A percentile compares a stretch with the other conserved stretches of the same genome.
Conservation (phyloP, 2,329 filamentous ascomycete genomes). For the Zymoseptoria tritici region DNA sequence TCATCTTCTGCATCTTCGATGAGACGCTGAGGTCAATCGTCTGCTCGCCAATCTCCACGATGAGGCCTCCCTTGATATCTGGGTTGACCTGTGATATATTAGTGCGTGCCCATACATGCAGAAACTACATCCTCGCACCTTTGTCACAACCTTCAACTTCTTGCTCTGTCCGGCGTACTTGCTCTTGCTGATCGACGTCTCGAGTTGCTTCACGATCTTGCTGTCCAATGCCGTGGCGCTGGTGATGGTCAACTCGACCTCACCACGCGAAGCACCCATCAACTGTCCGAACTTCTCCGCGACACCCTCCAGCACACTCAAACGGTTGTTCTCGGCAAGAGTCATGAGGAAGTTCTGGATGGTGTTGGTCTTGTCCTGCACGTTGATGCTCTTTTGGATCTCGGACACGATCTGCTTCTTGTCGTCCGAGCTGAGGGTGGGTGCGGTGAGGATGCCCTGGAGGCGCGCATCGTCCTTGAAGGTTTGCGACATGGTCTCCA, state of each 20-base stretch:
- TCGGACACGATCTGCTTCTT: conserved; percentile 81
- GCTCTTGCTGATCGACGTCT: conserved; percentile 83
- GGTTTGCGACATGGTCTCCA: conserved; percentile 62
- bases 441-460: conserved; percentile 63
- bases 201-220: conserved; percentile 78
- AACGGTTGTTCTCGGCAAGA: conserved; percentile 92
- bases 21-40: conserved; percentile 97
- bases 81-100: conserved; percentile 64
- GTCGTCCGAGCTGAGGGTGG: conserved; percentile 69
- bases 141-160: conserved; percentile 95
- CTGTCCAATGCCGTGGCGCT: conserved; percentile 84
- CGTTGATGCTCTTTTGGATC: conserved; percentile 74
- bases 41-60: conserved; percentile 95
- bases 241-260: conserved; percentile 88
- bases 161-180: conserved; percentile 81
- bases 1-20: conserved; percentile 92
- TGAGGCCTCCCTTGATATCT: conserved; percentile 84
- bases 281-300: conserved; percentile 79
- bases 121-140: conserved; percentile 38
- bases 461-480: conserved; percentile 83
- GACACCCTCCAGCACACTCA: conserved; percentile 73
- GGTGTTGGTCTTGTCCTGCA: conserved; percentile 63
- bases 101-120: not conserved
- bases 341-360: conserved; percentile 90
- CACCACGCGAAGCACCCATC: conserved; percentile 82